Evolutionary conservation across 1,284 basidiomycete genomes (phyloP).

Genomic region (Trametes pubescens): DNA sequence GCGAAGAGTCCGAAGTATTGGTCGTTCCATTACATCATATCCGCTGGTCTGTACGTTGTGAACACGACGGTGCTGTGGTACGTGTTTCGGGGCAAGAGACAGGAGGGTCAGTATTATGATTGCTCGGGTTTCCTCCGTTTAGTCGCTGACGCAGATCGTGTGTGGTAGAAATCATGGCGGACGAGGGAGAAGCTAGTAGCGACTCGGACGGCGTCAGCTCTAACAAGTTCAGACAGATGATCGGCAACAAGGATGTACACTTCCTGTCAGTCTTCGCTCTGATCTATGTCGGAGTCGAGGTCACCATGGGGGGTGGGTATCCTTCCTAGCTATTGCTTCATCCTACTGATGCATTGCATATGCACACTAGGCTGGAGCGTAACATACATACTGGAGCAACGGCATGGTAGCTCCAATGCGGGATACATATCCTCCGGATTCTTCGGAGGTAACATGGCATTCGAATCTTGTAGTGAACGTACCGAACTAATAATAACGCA

Average conservation of each 20-base stretch:
- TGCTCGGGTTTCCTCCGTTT: neutral
- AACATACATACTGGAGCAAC: slow-evolving; percentile 31
- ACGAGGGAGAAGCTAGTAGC: slow-evolving; percentile 49
- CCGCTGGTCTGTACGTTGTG: slow-evolving; percentile 59
- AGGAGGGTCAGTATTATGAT: slow-evolving; percentile 51
- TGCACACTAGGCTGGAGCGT: slow-evolving; percentile 17
- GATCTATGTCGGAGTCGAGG: slow-evolving; percentile 73
- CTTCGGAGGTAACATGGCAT: slow-evolving; percentile 39
- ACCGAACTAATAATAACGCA: slow-evolving; percentile 25
- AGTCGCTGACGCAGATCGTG: neutral
- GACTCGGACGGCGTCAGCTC: slow-evolving; percentile 46
- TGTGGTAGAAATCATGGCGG: slow-evolving; percentile 37
- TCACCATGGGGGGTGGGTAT: slow-evolving; percentile 63
- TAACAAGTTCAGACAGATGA: slow-evolving; percentile 61
- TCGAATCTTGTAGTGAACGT: neutral
- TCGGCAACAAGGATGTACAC: slow-evolving; percentile 61
- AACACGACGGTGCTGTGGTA: slow-evolving; percentile 54
- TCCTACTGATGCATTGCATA: too few species aligned
- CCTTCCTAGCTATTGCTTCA: too few species aligned
- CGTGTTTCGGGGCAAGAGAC: slow-evolving; percentile 60
- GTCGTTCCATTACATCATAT: slow-evolving; percentile 71
- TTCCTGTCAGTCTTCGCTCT: slow-evolving; percentile 67
- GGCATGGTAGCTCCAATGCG: slow-evolving; percentile 41
- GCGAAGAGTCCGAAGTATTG: slow-evolving; percentile 54
- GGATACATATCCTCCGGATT: slow-evolving; percentile 48